phyloP scores from a whole-genome alignment of 768 basidiomycete genomes.

The Kwoniella botswanensis region DNA sequence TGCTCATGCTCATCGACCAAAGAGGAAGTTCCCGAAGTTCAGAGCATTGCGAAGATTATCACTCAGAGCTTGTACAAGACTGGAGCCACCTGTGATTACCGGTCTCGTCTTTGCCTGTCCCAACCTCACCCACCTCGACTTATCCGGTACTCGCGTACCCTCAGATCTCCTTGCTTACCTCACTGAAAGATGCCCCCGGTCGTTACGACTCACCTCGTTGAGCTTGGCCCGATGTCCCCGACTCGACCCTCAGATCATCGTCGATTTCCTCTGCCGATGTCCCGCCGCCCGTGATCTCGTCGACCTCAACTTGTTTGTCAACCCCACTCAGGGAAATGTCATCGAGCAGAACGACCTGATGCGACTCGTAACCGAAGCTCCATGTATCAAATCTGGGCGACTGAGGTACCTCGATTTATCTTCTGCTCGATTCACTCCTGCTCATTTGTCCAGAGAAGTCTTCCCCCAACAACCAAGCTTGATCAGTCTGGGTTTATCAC shows the following conservation, averaged over 20 bases:
- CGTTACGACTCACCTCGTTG: conserved; percentile 73
- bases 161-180: conserved; percentile 57
- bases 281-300: conserved; percentile 64
- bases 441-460: conserved; percentile 61
- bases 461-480: conserved; percentile 73
- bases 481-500: conserved; percentile 86
- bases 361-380: conserved; percentile 72
- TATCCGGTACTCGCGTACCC: conserved; percentile 56
- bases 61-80: conserved; percentile 53
- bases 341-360: conserved; percentile 76
- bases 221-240: conserved; percentile 84
- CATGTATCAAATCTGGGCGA: conserved; percentile 75
- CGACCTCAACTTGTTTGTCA: conserved; percentile 78
- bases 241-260: conserved; percentile 78
- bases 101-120: conserved; percentile 49
- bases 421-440: conserved; percentile 72
- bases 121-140: conserved; percentile 58
- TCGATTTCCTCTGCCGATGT: conserved; percentile 72
- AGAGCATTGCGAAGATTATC: conserved; percentile 49
- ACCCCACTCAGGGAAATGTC: conserved; percentile 67
- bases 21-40: conserved; percentile 41
- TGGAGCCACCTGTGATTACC: conserved; percentile 47
- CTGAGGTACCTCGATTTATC: conserved; percentile 90
- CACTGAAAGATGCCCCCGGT: conserved; percentile 62
- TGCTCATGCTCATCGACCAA: conserved; percentile 4